These are phyloP conservation scores for Dendrobium officinale DNA, from an alignment of 106 monocot species.

Conservation along the genomic window DNA sequence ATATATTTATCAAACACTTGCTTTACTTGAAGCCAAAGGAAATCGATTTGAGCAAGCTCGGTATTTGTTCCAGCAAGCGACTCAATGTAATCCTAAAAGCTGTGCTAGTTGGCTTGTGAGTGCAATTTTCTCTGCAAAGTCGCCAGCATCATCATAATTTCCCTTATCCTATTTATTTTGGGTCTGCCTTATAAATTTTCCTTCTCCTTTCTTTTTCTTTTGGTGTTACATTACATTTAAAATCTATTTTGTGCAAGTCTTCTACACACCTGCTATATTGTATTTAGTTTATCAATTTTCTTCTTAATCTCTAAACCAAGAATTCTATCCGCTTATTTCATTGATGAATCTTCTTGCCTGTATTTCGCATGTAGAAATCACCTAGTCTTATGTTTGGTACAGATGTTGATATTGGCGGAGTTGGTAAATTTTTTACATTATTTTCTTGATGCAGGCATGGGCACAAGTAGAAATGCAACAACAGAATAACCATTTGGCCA, in stretches of 20 bases:
- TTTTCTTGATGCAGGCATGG: constrained; percentile 64
- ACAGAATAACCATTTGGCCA: constrained; percentile 55
- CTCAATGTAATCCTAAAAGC: constrained; percentile 83
- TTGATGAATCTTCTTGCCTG: neutral
- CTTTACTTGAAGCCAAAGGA: constrained; percentile 84
- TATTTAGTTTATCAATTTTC: neutral
- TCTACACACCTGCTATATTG: neutral
- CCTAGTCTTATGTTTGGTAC: neutral
- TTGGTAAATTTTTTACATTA: neutral
- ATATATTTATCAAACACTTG: constrained; percentile 97
- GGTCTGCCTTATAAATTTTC: neutral
- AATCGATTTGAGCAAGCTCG: constrained; percentile 74
- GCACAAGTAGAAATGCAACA: constrained; percentile 91
- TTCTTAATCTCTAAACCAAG: neutral
- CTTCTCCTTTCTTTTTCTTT: neutral
- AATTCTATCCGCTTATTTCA: neutral
- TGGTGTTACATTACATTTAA: neutral
- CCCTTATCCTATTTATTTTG: neutral
- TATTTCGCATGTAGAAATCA: neutral
- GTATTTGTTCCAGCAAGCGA: constrained; percentile 79
- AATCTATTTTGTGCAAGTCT: neutral
- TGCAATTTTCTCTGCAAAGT: constrained; percentile 5
- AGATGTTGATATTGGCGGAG: neutral
- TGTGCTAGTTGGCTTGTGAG: constrained; percentile 99
- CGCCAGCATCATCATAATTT: no score